These are phyloP conservation scores for Candida albicans DNA, from an alignment of 1,139 yeast genomes.

Conservation along the genomic window DNA sequence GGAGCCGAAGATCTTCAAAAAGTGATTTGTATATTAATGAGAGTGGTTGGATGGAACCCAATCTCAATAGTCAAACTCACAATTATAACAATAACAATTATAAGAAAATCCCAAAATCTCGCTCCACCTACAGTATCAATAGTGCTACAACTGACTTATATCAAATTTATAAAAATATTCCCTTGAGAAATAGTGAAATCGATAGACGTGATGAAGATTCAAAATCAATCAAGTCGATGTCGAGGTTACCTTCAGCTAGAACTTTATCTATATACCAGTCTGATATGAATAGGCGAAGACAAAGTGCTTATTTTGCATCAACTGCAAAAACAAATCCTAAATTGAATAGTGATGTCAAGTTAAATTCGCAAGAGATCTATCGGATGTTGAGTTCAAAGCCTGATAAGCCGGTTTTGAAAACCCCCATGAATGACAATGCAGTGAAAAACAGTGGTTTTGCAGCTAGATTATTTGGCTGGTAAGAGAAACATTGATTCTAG, in stretches of 20 bases:
- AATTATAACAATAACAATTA: conserved; percentile 1
- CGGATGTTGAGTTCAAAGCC: conserved; percentile 20
- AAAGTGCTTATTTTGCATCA: conserved; percentile 5
- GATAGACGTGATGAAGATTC: conserved; percentile 17
- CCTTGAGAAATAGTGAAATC: conserved; percentile 1
- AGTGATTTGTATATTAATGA: conserved; percentile 44
- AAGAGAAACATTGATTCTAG: conserved; percentile 1
- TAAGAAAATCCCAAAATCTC: conserved; percentile 20
- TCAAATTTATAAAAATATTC: conserved; percentile 2
- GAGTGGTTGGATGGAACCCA: conserved; percentile 49
- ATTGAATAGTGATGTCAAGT: conserved; percentile 10
- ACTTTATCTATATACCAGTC: conserved; percentile 11
- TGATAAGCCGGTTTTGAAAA: conserved; percentile 5
- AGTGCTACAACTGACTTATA: conserved; percentile 12
- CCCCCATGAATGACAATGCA: conserved; percentile 3
- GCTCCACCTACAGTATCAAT: conserved; percentile 31
- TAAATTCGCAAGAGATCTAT: conserved; percentile 27
- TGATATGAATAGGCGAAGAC: conserved; percentile 9
- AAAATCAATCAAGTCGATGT: conserved; percentile 17
- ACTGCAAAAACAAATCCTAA: background rate
- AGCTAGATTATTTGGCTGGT: conserved; percentile 41
- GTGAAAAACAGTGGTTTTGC: conserved; percentile 17
- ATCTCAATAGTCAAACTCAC: conserved; percentile 9
- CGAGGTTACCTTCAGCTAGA: conserved; percentile 18
- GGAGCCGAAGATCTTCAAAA: conserved; percentile 39